Evolutionary conservation across 1,284 basidiomycete genomes (phyloP).

Genomic region (Paramarasmius palmivorus): DNA sequence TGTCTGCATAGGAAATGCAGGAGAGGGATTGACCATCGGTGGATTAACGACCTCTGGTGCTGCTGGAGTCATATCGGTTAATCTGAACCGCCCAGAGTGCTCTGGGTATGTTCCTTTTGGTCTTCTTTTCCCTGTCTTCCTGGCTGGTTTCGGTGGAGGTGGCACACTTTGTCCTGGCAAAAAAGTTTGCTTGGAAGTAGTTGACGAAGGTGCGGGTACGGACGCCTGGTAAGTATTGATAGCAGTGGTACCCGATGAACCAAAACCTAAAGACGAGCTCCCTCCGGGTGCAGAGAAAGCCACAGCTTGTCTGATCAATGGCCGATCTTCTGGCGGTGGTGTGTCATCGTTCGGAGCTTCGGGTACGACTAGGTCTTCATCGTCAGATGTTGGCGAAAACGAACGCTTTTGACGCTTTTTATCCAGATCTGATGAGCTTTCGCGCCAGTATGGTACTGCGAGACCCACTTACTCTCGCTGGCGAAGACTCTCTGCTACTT

Average conservation of each 20-base stretch:
- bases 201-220: slow-evolving; percentile 21
- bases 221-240: slow-evolving; percentile 49
- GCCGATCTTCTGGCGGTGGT: slow-evolving; percentile 45
- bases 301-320: slow-evolving; percentile 55
- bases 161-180: slow-evolving; percentile 48
- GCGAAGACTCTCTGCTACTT: slow-evolving; percentile 58
- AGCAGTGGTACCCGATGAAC: slow-evolving; percentile 19
- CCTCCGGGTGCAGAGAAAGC: slow-evolving; percentile 38
- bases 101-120: slow-evolving; percentile 11
- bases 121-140: slow-evolving; percentile 25
- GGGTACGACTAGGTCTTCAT: slow-evolving; percentile 39
- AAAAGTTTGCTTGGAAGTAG: slow-evolving; percentile 30
- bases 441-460: background rate
- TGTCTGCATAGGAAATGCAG: background rate
- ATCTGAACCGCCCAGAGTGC: slow-evolving; percentile 11
- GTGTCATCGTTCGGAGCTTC: slow-evolving; percentile 40
- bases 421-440: background rate
- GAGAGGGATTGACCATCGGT: background rate
- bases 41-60: background rate
- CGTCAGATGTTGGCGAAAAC: slow-evolving; percentile 54
- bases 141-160: slow-evolving; percentile 26
- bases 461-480: slow-evolving; percentile 35
- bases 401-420: slow-evolving; percentile 41
- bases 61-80: background rate
- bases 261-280: slow-evolving; percentile 18